Conservation (phyloP, 192 early-diverging fungal genomes). For the Oehlia diaphana region DNA sequence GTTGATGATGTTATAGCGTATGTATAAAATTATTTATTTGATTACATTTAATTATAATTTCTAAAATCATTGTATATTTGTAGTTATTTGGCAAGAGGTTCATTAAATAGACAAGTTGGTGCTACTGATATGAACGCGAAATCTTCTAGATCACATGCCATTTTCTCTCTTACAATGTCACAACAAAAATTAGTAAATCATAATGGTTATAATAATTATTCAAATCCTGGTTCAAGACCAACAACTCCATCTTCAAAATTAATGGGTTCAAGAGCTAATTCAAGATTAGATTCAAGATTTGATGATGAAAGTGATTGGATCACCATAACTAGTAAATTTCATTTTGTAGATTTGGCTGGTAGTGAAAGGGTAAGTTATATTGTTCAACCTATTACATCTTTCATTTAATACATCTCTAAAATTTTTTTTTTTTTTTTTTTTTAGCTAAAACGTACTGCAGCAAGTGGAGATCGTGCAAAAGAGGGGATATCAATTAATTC, state of each 20-base stretch:
- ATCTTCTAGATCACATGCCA: conserved; percentile 95
- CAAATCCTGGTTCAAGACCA: conserved; percentile 13
- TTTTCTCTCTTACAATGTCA: conserved; percentile 86
- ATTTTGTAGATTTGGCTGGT: conserved; percentile 99
- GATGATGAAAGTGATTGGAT: conserved; percentile 54
- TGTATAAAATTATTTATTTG: conserved; percentile 1
- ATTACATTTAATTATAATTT: too few species aligned
- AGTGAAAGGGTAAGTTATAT: conserved; percentile 69
- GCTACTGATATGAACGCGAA: conserved; percentile 97
- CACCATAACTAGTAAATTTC: conserved; percentile 86
- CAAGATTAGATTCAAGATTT: not conserved
- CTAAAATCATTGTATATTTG: not conserved
- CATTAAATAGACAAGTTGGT: conserved; percentile 79
- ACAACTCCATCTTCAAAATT: conserved; percentile 10
- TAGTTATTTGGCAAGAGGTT: conserved; percentile 66
- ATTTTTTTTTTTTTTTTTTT: not conserved
- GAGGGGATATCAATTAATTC: conserved; percentile 98
- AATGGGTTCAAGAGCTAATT: conserved; percentile 17
- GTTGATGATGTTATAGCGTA: conserved; percentile 75
- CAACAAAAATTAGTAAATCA: conserved; percentile 63
- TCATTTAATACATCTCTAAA: not conserved
- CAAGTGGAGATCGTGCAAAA: conserved; percentile 88
- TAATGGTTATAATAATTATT: conserved; percentile 31
- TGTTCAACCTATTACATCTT: too few species aligned
- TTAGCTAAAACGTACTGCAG: conserved; percentile 86